A percentile compares a stretch with the other conserved stretches of the same genome.
Evolutionary conservation across 257 asterid species (phyloP).

Genomic region (Solanum bukasovii): DNA sequence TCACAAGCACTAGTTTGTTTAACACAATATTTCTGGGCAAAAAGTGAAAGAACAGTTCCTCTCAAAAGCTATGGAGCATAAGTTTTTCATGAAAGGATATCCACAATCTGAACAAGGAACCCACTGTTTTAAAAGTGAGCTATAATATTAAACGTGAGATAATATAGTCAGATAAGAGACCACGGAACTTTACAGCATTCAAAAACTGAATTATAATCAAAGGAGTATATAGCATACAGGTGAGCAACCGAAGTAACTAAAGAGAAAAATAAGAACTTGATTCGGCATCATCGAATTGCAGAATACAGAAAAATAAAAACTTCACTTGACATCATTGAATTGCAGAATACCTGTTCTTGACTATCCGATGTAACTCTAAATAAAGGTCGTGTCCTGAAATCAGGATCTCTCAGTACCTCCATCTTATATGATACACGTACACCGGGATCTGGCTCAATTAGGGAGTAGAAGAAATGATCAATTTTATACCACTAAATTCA

Average conservation of each 20-base stretch:
- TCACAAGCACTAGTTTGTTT: not conserved
- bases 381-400: constrained; percentile 49
- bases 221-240: not conserved
- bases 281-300: constrained; percentile 7
- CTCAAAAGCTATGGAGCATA: not conserved
- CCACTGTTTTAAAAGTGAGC: not conserved
- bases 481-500: not conserved
- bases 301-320: not conserved
- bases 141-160: no score
- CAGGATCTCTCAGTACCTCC: constrained; percentile 78
- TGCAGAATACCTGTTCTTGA: constrained; percentile 67
- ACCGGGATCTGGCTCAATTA: constrained; percentile 49
- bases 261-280: not conserved
- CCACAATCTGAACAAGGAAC: not conserved
- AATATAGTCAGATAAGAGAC: not conserved
- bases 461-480: not conserved
- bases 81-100: not conserved
- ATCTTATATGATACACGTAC: constrained; percentile 47
- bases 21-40: not conserved
- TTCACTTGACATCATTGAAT: constrained; percentile 4
- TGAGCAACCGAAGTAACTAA: not conserved
- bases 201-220: not conserved
- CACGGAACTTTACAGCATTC: not conserved
- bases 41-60: not conserved
- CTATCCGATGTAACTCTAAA: constrained; percentile 66